Percentiles rank a stretch among this genome's conserved stretches.
Evolutionary conservation across 495 filamentous ascomycete genomes (phyloP).

Genomic region (Aspergillus heteromorphus): DNA sequence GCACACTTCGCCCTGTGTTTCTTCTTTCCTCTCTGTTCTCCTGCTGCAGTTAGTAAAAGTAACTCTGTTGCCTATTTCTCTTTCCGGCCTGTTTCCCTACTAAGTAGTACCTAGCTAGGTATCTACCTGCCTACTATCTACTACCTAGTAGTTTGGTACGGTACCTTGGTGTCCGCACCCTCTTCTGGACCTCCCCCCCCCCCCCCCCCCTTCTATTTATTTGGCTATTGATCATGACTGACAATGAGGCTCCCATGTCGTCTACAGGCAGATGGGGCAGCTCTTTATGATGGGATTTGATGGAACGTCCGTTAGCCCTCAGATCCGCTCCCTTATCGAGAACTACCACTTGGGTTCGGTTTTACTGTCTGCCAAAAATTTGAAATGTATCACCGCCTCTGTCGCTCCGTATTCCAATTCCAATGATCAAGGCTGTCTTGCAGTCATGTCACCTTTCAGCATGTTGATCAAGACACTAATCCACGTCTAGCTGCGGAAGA

Average conservation of each 20-base stretch:
- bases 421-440: not conserved
- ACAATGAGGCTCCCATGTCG: constrained; percentile 36
- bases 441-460: not conserved
- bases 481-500: constrained; percentile 65
- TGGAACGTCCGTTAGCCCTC: constrained; percentile 78
- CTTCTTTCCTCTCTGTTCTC: not conserved
- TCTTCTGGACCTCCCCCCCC: not conserved
- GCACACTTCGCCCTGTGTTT: constrained; percentile 6
- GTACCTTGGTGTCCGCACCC: not conserved
- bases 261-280: constrained; percentile 65
- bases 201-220: not conserved
- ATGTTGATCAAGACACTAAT: constrained; percentile 14
- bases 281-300: constrained; percentile 96
- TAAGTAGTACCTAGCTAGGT: not conserved
- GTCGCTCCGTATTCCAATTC: constrained; percentile 5
- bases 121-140: not conserved
- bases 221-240: constrained; percentile 15
- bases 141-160: not conserved
- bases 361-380: constrained; percentile 81
- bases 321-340: constrained; percentile 79
- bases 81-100: not conserved
- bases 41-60: constrained; percentile 1
- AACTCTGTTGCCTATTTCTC: not conserved
- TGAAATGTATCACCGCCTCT: constrained; percentile 61
- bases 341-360: constrained; percentile 81